A percentile compares a stretch with the other conserved stretches of the same genome.
These are phyloP conservation scores for Curvularia eragrostidis DNA, from an alignment of 2,329 filamentous ascomycete species.

Conservation along the genomic window DNA sequence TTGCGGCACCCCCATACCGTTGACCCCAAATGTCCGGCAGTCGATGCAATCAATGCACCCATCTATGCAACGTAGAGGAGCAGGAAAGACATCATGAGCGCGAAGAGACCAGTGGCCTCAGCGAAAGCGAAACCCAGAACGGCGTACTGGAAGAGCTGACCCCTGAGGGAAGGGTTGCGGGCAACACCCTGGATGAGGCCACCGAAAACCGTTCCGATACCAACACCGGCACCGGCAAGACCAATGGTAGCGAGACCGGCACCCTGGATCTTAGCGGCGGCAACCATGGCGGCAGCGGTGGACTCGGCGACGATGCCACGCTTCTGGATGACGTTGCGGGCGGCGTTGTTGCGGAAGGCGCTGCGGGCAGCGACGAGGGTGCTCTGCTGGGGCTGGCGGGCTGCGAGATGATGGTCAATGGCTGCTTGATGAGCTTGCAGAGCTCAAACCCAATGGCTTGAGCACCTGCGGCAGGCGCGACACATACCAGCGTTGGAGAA, in stretches of 20 bases:
- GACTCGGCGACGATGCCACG: conserved; percentile 53
- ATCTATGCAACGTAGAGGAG: conserved; percentile 53
- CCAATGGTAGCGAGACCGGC: conserved; percentile 75
- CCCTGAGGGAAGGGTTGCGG: conserved; percentile 92
- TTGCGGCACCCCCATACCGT: conserved; percentile 42
- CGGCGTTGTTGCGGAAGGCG: conserved; percentile 52
- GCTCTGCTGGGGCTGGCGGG: conserved; percentile 47
- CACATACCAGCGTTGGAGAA: conserved; percentile 50
- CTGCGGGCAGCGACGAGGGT: conserved; percentile 50
- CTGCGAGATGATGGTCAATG: conserved; percentile 45
- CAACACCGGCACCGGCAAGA: conserved; percentile 91
- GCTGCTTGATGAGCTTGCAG: conserved; percentile 32
- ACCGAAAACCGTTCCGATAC: conserved; percentile 94
- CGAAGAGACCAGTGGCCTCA: conserved; percentile 78
- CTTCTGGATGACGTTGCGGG: conserved; percentile 51
- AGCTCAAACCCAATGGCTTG: conserved; percentile 39
- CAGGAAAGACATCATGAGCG: conserved; percentile 59
- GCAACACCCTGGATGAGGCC: conserved; percentile 87
- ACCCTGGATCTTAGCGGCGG: conserved; percentile 53
- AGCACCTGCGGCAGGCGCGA: conserved; percentile 46
- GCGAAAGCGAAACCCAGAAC: conserved; percentile 96
- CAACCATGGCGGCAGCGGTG: conserved; percentile 52
- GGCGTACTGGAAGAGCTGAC: conserved; percentile 95
- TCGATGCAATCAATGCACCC: conserved; percentile 45
- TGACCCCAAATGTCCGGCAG: conserved; percentile 43